Evolutionary conservation across 352 stramenopile species (phyloP).

Genomic region (Pythium pectinolyticum): DNA sequence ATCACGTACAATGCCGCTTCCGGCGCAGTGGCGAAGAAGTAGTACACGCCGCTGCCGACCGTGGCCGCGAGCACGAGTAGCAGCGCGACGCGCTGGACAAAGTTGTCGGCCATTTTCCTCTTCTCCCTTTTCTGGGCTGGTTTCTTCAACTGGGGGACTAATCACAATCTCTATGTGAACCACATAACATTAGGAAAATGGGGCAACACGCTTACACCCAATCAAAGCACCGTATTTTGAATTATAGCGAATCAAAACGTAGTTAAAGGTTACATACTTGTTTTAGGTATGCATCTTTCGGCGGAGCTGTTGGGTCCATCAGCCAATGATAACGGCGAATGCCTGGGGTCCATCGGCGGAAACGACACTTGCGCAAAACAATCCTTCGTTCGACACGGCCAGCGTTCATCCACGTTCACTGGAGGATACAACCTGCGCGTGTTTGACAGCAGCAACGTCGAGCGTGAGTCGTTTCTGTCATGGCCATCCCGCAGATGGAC

Average conservation of each 20-base stretch:
- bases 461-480: background rate
- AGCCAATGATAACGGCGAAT: constrained; percentile 10
- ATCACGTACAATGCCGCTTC: constrained; percentile 64
- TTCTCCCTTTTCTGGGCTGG: background rate
- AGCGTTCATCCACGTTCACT: background rate
- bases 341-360: constrained; percentile 11
- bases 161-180: background rate
- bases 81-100: constrained; percentile 34
- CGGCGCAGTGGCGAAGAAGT: constrained; percentile 70
- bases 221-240: background rate
- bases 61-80: constrained; percentile 46
- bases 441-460: background rate
- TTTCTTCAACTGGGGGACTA: background rate
- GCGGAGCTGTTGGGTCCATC: background rate
- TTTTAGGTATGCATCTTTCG: background rate
- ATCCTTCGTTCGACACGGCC: background rate
- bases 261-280: background rate
- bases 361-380: constrained; percentile 13
- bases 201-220: too few relatives aligned
- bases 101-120: constrained; percentile 24
- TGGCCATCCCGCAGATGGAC: constrained; percentile 15
- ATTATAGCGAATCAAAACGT: background rate
- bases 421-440: too few relatives aligned
- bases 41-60: constrained; percentile 48
- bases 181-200: background rate